Evolutionary conservation across 2,329 filamentous ascomycete species (phyloP).

Genomic region (Whalleya microplaca): DNA sequence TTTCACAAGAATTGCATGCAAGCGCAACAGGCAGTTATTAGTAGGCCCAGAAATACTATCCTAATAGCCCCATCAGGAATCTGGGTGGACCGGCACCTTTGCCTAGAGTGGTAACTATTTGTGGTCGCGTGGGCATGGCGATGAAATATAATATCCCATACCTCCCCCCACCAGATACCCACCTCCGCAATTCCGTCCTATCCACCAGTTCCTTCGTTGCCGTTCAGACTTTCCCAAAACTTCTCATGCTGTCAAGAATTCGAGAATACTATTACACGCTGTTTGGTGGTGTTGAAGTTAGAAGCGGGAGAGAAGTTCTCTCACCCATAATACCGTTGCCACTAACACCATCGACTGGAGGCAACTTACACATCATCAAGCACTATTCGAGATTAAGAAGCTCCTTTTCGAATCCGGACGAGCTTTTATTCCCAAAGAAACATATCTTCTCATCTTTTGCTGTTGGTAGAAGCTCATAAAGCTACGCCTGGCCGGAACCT

Average conservation of each 20-base stretch:
- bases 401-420: conserved; percentile 1
- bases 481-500: conserved; percentile 11
- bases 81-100: conserved; percentile 26
- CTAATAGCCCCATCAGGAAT: conserved; percentile 27
- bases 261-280: conserved; percentile 24
- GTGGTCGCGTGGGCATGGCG: conserved; percentile 18
- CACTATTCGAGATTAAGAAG: conserved; percentile 14
- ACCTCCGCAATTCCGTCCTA: conserved; percentile 29
- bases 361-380: conserved; percentile 19
- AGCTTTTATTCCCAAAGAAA: conserved; percentile 1
- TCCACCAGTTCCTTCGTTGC: conserved; percentile 21
- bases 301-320: conserved; percentile 23
- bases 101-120: conserved; percentile 27
- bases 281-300: conserved; percentile 29
- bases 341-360: conserved; percentile 23
- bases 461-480: conserved; percentile 5
- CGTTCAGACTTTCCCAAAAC: conserved; percentile 18
- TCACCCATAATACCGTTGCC: conserved; percentile 21
- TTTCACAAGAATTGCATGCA: conserved; percentile 27
- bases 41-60: conserved; percentile 26
- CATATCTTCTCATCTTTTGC: conserved; percentile 7
- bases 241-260: conserved; percentile 32
- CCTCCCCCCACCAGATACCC: conserved; percentile 25
- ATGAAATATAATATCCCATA: conserved; percentile 27
- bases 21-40: conserved; percentile 8